These are phyloP conservation scores for Beta corolliflora DNA, from an alignment of 179 eudicot genomes.

Conservation along the genomic window DNA sequence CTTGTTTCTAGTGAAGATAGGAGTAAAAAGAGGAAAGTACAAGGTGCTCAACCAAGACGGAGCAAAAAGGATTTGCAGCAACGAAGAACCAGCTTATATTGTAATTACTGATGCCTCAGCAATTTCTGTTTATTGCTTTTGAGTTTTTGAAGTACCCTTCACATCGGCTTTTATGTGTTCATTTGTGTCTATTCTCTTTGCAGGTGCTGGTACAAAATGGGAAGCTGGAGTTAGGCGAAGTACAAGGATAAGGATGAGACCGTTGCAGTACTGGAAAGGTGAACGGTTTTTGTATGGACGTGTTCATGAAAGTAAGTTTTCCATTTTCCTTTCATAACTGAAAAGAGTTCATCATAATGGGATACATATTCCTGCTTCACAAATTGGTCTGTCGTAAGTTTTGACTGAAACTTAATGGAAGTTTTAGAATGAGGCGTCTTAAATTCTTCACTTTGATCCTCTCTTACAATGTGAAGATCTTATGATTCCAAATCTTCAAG, in stretches of 20 bases:
- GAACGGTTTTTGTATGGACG: slow-evolving; percentile 77
- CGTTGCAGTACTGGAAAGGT: slow-evolving; percentile 87
- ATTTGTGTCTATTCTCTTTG: slow-evolving; percentile 21
- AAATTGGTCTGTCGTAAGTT: background rate
- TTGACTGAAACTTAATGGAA: background rate
- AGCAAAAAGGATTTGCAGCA: slow-evolving; percentile 33
- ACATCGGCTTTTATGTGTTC: background rate
- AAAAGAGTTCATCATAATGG: background rate
- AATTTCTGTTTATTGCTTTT: background rate
- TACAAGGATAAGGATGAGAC: slow-evolving; percentile 70
- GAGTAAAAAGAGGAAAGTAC: slow-evolving; percentile 29
- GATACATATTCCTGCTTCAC: background rate
- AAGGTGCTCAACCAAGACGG: slow-evolving; percentile 19
- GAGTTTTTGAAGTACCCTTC: background rate
- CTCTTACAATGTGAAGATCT: background rate
- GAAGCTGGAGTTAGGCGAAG: slow-evolving; percentile 72
- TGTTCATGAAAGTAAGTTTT: slow-evolving; percentile 61
- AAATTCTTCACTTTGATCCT: background rate
- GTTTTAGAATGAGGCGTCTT: background rate
- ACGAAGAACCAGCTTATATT: slow-evolving; percentile 57
- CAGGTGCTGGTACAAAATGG: slow-evolving; percentile 68
- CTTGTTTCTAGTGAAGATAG: slow-evolving; percentile 8
- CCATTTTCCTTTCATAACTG: background rate
- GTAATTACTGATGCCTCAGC: slow-evolving; percentile 40
- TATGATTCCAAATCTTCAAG: background rate